phyloP scores from a whole-genome alignment of 2,329 filamentous ascomycete genomes.

The Juglanconis sp. region DNA sequence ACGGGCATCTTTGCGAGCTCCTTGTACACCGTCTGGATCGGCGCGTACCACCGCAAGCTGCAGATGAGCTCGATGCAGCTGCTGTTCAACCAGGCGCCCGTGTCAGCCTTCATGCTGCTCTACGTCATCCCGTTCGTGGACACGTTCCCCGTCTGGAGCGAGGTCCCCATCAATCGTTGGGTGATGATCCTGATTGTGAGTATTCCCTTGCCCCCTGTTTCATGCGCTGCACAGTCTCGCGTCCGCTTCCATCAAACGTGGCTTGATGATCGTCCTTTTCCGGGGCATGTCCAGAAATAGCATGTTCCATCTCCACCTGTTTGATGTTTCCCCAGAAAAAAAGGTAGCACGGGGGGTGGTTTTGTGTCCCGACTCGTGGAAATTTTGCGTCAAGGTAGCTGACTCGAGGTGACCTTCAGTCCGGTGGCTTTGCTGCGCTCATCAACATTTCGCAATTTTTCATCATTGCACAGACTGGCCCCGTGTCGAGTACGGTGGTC shows the following conservation, averaged over 20 bases:
- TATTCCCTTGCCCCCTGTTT: not conserved
- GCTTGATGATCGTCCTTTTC: no score
- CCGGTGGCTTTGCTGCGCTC: constrained; percentile 59
- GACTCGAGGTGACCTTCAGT: constrained; percentile 36
- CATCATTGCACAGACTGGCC: constrained; percentile 59
- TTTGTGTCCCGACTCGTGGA: not conserved
- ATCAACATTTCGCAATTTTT: constrained; percentile 66
- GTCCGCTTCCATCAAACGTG: not conserved
- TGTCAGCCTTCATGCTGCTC: constrained; percentile 59
- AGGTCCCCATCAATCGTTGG: constrained; percentile 51
- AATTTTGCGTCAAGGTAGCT: not conserved
- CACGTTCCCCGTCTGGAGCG: constrained; percentile 54
- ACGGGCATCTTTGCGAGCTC: constrained; percentile 62
- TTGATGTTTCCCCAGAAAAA: not conserved
- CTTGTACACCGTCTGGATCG: constrained; percentile 68
- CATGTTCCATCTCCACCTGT: not conserved
- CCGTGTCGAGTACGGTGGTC: constrained; percentile 63
- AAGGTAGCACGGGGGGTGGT: not conserved
- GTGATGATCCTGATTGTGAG: constrained; percentile 57
- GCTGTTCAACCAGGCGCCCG: constrained; percentile 64
- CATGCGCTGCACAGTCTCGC: not conserved
- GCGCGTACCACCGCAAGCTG: constrained; percentile 61
- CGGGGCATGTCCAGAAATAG: no score
- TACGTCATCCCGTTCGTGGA: constrained; percentile 66
- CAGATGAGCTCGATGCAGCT: constrained; percentile 68